These are phyloP conservation scores for Sanghuangporus sanghuang DNA, from an alignment of 1,284 basidiomycete genomes.

Conservation along the genomic window DNA sequence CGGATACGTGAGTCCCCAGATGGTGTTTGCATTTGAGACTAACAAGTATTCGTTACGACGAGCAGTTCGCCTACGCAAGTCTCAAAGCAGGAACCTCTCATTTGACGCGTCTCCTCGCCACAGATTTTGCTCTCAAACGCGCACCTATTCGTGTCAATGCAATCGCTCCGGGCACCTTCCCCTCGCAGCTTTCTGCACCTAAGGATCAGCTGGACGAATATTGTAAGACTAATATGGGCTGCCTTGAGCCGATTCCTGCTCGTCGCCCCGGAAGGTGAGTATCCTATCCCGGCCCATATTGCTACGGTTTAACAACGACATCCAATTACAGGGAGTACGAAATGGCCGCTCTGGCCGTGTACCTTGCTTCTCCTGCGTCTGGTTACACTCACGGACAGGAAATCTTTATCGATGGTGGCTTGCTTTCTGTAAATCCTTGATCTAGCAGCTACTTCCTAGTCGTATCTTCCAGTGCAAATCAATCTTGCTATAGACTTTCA, in stretches of 20 bases:
- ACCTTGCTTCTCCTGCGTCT: slow-evolving; percentile 11
- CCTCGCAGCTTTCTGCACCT: slow-evolving; percentile 26
- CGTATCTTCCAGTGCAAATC: too few species aligned
- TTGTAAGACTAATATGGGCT: slow-evolving; percentile 38
- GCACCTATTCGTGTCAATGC: slow-evolving; percentile 28
- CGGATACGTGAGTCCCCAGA: not conserved
- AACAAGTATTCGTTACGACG: not conserved
- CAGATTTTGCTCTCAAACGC: slow-evolving; percentile 31
- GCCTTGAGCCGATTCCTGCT: slow-evolving; percentile 44
- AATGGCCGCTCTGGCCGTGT: slow-evolving; percentile 9
- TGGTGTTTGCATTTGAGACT: not conserved
- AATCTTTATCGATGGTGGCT: slow-evolving; percentile 27
- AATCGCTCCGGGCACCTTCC: slow-evolving; percentile 31
- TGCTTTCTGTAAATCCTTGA: slow-evolving; percentile 5
- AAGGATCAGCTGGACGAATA: slow-evolving; percentile 8
- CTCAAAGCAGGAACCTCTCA: slow-evolving; percentile 27
- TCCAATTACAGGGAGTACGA: slow-evolving; percentile 21
- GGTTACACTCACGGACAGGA: slow-evolving; percentile 27
- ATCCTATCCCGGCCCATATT: not conserved
- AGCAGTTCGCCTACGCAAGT: slow-evolving; percentile 27
- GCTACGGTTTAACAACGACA: slow-evolving; percentile 6
- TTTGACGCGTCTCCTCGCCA: slow-evolving; percentile 27
- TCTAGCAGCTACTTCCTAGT: too few species aligned
- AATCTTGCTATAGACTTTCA: too few species aligned
- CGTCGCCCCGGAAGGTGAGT: slow-evolving; percentile 47